A percentile compares a stretch with the other conserved stretches of the same genome.
Evolutionary conservation across 2,329 filamentous ascomycete genomes (phyloP).

Genomic region (Colletotrichum sp.): DNA sequence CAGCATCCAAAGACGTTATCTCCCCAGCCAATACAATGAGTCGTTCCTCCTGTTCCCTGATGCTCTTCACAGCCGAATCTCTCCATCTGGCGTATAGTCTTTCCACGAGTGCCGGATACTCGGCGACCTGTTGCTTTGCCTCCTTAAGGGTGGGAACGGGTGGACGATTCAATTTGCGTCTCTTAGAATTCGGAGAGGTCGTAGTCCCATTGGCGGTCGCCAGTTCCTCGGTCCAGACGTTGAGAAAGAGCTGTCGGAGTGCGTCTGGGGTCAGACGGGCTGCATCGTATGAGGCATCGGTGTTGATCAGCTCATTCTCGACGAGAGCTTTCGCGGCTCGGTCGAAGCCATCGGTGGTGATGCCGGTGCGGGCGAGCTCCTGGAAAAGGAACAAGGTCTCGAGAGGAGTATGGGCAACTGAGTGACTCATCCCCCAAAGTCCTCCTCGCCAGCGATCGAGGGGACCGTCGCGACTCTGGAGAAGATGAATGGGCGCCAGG

Average conservation of each 20-base stretch:
- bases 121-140: constrained; percentile 67
- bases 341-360: constrained; percentile 69
- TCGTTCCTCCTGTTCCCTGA: constrained; percentile 75
- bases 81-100: constrained; percentile 79
- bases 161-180: constrained; percentile 76
- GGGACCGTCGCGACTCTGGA: constrained; percentile 58
- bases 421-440: constrained; percentile 60
- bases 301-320: constrained; percentile 74
- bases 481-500: constrained; percentile 62
- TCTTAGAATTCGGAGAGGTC: constrained; percentile 64
- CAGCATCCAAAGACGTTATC: constrained; percentile 69
- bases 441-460: constrained; percentile 62
- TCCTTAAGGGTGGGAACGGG: constrained; percentile 70
- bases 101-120: constrained; percentile 73
- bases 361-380: constrained; percentile 72
- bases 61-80: constrained; percentile 70
- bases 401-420: constrained; percentile 78
- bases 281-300: constrained; percentile 74
- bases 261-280: constrained; percentile 77
- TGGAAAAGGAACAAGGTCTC: constrained; percentile 88
- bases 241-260: constrained; percentile 78
- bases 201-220: constrained; percentile 52
- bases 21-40: constrained; percentile 71
- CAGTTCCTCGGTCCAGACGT: constrained; percentile 76
- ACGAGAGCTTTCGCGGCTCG: constrained; percentile 77